phyloP scores from a whole-genome alignment of 2,329 filamentous ascomycete species.

The Leptographium lundbergii region DNA sequence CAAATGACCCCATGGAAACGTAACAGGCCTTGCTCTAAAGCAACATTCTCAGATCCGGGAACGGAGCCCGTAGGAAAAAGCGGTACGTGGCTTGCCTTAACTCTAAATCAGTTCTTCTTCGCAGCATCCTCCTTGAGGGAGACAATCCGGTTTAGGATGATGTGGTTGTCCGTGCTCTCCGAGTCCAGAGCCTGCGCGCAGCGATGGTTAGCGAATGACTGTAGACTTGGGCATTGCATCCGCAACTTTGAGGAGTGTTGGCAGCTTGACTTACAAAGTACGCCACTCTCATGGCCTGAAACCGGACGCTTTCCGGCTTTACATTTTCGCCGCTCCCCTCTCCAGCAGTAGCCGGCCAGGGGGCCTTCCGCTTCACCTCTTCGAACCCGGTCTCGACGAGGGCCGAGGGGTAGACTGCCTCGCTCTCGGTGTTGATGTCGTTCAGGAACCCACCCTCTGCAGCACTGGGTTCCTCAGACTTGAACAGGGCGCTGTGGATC shows the following conservation, averaged over 20 bases:
- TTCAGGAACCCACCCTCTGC: constrained; percentile 70
- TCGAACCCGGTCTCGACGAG: constrained; percentile 75
- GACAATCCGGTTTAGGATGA: constrained; percentile 85
- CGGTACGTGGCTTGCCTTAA: background rate
- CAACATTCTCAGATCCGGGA: background rate
- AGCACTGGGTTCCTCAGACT: constrained; percentile 67
- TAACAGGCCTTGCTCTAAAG: background rate
- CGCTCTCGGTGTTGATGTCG: constrained; percentile 74
- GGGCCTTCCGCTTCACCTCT: constrained; percentile 59
- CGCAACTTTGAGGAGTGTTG: background rate
- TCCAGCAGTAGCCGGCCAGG: constrained; percentile 70
- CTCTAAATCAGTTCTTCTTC: constrained; percentile 31
- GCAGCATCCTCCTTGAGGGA: constrained; percentile 78
- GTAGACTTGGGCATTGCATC: background rate
- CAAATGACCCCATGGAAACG: background rate
- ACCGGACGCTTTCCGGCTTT: constrained; percentile 65
- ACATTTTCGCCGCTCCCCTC: constrained; percentile 49
- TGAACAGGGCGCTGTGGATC: constrained; percentile 74
- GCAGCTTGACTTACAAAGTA: constrained; percentile 49
- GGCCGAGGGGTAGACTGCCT: constrained; percentile 65
- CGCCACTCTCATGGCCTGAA: constrained; percentile 82
- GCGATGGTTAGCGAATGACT: no score
- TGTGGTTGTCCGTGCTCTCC: constrained; percentile 65
- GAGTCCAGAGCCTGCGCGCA: constrained; percentile 45
- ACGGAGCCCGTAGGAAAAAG: background rate